Percentiles rank a stretch among this genome's conserved stretches.
Evolutionary conservation across 768 basidiomycete species (phyloP).

Genomic region (Amanita exitialis): DNA sequence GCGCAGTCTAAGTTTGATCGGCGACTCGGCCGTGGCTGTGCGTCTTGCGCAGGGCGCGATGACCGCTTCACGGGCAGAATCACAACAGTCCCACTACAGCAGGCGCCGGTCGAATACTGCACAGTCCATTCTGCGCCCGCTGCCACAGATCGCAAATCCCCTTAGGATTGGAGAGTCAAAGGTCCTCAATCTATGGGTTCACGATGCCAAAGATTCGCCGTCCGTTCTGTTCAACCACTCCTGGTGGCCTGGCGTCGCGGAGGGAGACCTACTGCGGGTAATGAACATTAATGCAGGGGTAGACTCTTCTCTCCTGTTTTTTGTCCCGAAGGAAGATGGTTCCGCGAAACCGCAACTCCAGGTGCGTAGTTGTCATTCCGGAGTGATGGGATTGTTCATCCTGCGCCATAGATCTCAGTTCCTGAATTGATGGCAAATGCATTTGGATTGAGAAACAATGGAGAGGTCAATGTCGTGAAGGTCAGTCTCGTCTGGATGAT

Average conservation of each 20-base stretch:
- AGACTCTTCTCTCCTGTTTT: slow-evolving; percentile 46
- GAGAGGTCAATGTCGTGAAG: slow-evolving; percentile 65
- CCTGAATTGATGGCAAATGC: slow-evolving; percentile 63
- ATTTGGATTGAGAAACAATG: slow-evolving; percentile 62
- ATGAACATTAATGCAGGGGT: slow-evolving; percentile 27
- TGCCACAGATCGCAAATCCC: slow-evolving; percentile 26
- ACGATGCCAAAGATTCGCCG: slow-evolving; percentile 51
- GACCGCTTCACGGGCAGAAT: slow-evolving; percentile 53
- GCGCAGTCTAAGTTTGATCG: no score
- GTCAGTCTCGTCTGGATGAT: slow-evolving; percentile 18
- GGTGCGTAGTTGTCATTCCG: slow-evolving; percentile 22
- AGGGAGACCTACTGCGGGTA: slow-evolving; percentile 66
- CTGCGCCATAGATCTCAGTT: slow-evolving; percentile 53
- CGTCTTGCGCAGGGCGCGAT: slow-evolving; percentile 21
- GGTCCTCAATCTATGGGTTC: slow-evolving; percentile 64
- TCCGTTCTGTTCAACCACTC: slow-evolving; percentile 61
- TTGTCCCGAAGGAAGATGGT: slow-evolving; percentile 55
- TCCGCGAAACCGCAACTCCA: slow-evolving; percentile 55
- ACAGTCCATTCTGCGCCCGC: slow-evolving; percentile 49
- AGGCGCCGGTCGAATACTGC: slow-evolving; percentile 69
- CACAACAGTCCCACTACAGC: slow-evolving; percentile 44
- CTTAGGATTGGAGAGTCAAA: slow-evolving; percentile 55
- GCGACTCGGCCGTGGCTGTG: slow-evolving; percentile 6
- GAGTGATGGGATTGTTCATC: not conserved
- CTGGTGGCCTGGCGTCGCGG: slow-evolving; percentile 69